Conservation (phyloP, 2,329 filamentous ascomycete species). For the Pseudogymnoascus sp. region DNA sequence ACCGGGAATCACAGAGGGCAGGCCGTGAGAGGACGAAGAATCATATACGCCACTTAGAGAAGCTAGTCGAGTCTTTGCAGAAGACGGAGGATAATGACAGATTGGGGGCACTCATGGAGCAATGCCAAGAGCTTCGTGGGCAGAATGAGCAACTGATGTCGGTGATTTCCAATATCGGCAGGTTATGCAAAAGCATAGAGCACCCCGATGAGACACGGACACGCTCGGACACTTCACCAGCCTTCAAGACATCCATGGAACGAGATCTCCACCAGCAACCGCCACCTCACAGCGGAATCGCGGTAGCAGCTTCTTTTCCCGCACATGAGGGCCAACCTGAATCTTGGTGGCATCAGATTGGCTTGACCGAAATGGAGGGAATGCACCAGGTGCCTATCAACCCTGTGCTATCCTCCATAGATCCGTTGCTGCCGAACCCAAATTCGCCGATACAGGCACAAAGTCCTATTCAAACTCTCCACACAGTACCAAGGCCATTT, state of each 20-base stretch:
- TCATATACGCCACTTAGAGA: slow-evolving; percentile 1
- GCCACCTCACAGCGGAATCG: neutral
- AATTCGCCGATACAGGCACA: neutral
- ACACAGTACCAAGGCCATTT: neutral
- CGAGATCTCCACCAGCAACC: neutral
- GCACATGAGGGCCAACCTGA: neutral
- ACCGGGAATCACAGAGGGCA: neutral
- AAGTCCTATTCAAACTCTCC: neutral
- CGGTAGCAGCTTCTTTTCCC: neutral
- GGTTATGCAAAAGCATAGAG: neutral
- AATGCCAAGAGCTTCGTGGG: neutral
- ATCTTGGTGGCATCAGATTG: neutral
- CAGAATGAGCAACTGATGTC: neutral
- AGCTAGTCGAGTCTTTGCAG: neutral
- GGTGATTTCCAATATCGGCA: slow-evolving; percentile 1
- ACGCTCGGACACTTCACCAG: neutral
- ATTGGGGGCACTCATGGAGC: slow-evolving; percentile 1
- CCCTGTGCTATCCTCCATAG: neutral
- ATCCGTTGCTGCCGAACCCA: neutral
- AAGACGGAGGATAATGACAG: neutral
- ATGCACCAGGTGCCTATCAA: neutral
- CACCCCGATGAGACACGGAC: neutral
- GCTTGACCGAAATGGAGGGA: neutral
- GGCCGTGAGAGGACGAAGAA: slow-evolving; percentile 3
- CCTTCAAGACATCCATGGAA: neutral